Evolutionary conservation across 768 basidiomycete genomes (phyloP), one percentile per base, ranked within the genome.

Genomic region (Tylopilus sp.): DNA sequence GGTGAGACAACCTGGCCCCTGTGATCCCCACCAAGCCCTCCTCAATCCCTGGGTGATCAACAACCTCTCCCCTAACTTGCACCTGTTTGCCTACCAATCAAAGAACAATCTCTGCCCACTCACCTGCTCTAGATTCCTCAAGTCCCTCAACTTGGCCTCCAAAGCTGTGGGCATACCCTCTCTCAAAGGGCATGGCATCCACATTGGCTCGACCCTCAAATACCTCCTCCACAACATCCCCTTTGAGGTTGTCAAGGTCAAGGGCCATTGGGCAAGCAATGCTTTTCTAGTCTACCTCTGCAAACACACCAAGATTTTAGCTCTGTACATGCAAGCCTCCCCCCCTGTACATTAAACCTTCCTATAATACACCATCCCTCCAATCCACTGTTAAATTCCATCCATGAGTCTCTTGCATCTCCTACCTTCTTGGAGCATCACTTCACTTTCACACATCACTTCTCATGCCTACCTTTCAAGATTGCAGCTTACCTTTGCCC

Each of bases 221-320:
- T 50, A 50, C 16, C 30, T 50, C 10, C 22, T 50, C 0, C 14
- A 8, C 26, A 41, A 41, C 4, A 4, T 49, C 3, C 38, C 38
- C 9, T 36, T 51, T 6, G 22, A 50, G 10, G n/a, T 43, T 3
- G 30, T 50, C 6, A 50, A 41, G 12, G 30, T 43, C 30, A 33
- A 42, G 4, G 41, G 41, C 3, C 16, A 66, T 0, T 78, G 75
- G 76, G 52, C 56, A 0, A 70, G 72, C 38, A 63, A 76, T 9
- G 63, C 69, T 3, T 76, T 71, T 50, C 24, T 56, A 0, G 3
- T 59, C 0, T 73, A 73, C 50, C 63, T 71, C 1, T 49, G 59
- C 4, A 49, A 63, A 13, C 68, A 72, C 45, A 59, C 63, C 0
- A 51, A 60, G n/a, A 64, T 72, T 38, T 55, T 71, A 29, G 69